Evolutionary conservation across 2,329 filamentous ascomycete genomes (phyloP), one percentile per base, ranked within the genome.

Genomic region (Cladosporium sp.): DNA sequence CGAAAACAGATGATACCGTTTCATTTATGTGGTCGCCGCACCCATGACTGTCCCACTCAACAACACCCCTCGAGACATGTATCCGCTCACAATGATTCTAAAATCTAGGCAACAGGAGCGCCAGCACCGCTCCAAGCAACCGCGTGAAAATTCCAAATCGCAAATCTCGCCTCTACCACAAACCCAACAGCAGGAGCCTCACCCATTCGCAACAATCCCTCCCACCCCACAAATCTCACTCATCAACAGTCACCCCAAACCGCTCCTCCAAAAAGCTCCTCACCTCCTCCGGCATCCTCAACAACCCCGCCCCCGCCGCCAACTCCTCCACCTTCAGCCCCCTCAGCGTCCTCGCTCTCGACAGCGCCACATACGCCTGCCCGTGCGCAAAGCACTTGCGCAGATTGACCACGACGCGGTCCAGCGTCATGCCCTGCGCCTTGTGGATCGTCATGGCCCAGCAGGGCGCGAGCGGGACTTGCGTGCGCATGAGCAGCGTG

Each of bases 391-490:
- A 85, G 0, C 73, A 73, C 4, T 65, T 63, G 0, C 64, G 62
- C 4, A 85, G 61, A 59, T 85, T 68, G 1, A 85, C 79, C 2
- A 77, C 71, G 2, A 81, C 80, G 3, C 74, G 73, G 16, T 84
- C 76, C 3, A 86, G 68, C 1, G 81, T 84, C 72, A 84, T 78
- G 3, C 82, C 80, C 67, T 85, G 80, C 3, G 74, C 74, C 63
- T 83, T 84, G 63, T 86, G 83, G 2, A 84, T 77, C 0, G 77
- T 85, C 60, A 84, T 75, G 0, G 83, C 83, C 78, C 82, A 86
- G 0, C 77, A 83, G 0, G 81, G 71, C 1, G 74, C 67, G 0
- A 86, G 70, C 0, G 83, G 83, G 5, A 86, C 74, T 60, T 85
- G 82, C 0, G 81, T 82, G n/a, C 83, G 72, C 1, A 71, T 70